Percentiles rank a stretch among this genome's conserved stretches.
These are phyloP conservation scores for Orbilia oligospora DNA, from an alignment of 2,329 filamentous ascomycete genomes.

Conservation along the genomic window DNA sequence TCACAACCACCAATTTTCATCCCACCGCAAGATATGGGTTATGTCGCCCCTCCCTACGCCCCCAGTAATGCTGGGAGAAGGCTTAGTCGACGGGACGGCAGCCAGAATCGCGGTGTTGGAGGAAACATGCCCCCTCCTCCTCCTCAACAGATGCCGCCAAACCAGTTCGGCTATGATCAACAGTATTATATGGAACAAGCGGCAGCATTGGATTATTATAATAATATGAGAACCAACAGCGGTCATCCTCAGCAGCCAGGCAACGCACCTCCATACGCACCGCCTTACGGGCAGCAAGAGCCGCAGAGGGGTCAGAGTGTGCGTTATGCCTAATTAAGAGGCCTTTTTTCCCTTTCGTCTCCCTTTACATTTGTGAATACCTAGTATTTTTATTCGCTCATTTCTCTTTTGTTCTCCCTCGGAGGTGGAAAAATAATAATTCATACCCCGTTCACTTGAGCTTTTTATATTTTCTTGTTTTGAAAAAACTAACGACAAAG, in stretches of 20 bases:
- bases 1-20: constrained; percentile 57
- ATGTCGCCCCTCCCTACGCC: constrained; percentile 34
- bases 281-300: constrained; percentile 35
- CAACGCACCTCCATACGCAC: not conserved
- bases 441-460: constrained; percentile 2
- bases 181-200: constrained; percentile 58
- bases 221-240: constrained; percentile 39
- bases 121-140: constrained; percentile 32
- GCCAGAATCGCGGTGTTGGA: constrained; percentile 21
- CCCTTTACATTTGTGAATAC: constrained; percentile 10
- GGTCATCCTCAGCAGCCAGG: constrained; percentile 9
- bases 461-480: constrained; percentile 38
- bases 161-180: constrained; percentile 44
- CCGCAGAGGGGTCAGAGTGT: constrained; percentile 38
- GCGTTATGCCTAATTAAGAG: constrained; percentile 45
- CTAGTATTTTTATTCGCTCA: constrained; percentile 7
- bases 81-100: constrained; percentile 40
- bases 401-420: not conserved
- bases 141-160: constrained; percentile 27
- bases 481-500: constrained; percentile 48
- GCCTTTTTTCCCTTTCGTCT: constrained; percentile 1
- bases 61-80: constrained; percentile 29
- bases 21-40: constrained; percentile 59
- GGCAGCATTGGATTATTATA: constrained; percentile 54
- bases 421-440: not conserved